phyloP scores from a whole-genome alignment of 1,139 yeast genomes.

The Geotrichum phurueaensis region DNA sequence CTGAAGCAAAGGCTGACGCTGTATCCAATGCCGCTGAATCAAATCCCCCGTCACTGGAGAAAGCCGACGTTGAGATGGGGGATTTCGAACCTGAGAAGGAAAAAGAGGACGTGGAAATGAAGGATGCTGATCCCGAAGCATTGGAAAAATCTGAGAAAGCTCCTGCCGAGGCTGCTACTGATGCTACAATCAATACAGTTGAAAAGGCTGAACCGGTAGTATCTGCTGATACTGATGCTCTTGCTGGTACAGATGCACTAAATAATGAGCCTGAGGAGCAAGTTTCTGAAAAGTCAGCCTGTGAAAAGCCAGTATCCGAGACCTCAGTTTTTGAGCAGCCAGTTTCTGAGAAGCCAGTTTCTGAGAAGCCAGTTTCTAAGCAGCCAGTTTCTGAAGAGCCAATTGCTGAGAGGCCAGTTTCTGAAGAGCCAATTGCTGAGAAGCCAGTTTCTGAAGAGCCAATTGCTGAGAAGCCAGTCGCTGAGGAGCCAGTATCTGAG shows the following conservation, averaged over 20 bases:
- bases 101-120: not conserved
- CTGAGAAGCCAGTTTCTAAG: not conserved
- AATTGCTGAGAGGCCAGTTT: not conserved
- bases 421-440: not conserved
- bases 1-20: not conserved
- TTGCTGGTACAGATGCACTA: not conserved
- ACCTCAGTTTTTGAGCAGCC: not conserved
- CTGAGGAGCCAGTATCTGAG: not conserved
- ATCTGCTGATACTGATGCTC: not conserved
- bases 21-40: not conserved
- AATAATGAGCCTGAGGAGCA: not conserved
- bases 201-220: not conserved
- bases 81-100: not conserved
- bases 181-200: not conserved
- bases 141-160: not conserved
- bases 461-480: no score
- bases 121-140: not conserved
- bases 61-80: not conserved
- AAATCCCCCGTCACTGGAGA: not conserved
- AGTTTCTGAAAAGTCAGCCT: not conserved
- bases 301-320: not conserved
- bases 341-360: no score
- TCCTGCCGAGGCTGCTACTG: not conserved
- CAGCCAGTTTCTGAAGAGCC: not conserved
- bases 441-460: not conserved